A percentile compares a stretch with the other conserved stretches of the same genome.
Evolutionary conservation across 768 basidiomycete species (phyloP).

Genomic region (Cyclocybe aegerita): DNA sequence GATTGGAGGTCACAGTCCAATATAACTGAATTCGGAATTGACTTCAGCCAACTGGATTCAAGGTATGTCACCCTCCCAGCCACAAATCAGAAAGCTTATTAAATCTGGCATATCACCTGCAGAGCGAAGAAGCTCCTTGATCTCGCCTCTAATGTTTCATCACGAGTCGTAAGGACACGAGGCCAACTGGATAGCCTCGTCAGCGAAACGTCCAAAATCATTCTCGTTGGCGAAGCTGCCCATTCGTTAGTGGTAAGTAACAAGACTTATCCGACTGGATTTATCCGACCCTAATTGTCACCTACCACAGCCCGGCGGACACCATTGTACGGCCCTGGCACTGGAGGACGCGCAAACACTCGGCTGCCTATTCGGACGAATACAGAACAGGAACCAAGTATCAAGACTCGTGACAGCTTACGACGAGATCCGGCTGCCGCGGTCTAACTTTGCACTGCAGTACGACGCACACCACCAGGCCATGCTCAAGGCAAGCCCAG

Average conservation of each 20-base stretch:
- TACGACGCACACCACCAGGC: conserved; percentile 46
- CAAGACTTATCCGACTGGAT: background rate
- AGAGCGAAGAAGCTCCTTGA: conserved; percentile 35
- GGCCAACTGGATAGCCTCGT: conserved; percentile 43
- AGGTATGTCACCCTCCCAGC: conserved; percentile 21
- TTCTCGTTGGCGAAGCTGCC: conserved; percentile 61
- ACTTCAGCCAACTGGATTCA: conserved; percentile 33
- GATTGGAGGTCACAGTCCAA: conserved; percentile 30
- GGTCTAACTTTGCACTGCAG: conserved; percentile 44
- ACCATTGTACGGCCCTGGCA: conserved; percentile 49
- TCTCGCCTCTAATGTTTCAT: conserved; percentile 25
- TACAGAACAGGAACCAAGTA: conserved; percentile 46
- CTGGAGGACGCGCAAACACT: conserved; percentile 66
- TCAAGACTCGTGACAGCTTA: conserved; percentile 51
- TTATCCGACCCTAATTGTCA: background rate
- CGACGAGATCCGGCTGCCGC: conserved; percentile 56
- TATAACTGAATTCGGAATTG: conserved; percentile 32
- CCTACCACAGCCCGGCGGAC: conserved; percentile 46
- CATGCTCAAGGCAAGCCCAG: conserved; percentile 42
- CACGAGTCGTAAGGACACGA: conserved; percentile 26
- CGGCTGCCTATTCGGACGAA: conserved; percentile 56
- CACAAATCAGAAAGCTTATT: background rate
- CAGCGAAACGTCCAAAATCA: conserved; percentile 44
- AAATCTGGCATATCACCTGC: background rate
- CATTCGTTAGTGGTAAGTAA: conserved; percentile 50